A percentile compares a stretch with the other conserved stretches of the same genome.
phyloP scores from a whole-genome alignment of 345 rosid genomes.

The Diplotaxis tenuifolia region DNA sequence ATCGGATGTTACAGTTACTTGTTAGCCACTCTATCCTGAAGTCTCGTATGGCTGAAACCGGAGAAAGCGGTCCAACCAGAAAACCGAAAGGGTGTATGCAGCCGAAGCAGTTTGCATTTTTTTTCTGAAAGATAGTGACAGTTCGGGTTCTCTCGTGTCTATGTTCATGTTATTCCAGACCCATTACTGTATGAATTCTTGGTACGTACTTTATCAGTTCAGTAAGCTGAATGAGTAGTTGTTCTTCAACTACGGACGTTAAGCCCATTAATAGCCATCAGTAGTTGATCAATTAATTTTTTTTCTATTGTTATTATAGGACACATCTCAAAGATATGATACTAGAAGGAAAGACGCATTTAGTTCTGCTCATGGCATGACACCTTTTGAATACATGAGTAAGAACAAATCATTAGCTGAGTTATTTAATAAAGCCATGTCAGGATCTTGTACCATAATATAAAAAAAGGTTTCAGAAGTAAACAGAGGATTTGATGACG shows the following conservation, averaged over 20 bases:
- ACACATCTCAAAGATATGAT: background rate
- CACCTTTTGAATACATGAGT: background rate
- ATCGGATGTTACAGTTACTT: conserved; percentile 49
- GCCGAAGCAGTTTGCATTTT: conserved; percentile 2
- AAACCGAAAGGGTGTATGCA: conserved; percentile 15
- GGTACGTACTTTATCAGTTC: too few species aligned
- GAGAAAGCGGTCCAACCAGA: background rate
- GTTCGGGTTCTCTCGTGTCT: conserved; percentile 27
- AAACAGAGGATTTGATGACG: background rate
- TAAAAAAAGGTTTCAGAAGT: background rate
- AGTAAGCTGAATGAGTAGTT: too few species aligned
- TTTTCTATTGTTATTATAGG: background rate
- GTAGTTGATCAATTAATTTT: too few species aligned
- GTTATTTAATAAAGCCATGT: background rate
- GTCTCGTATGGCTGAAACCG: background rate
- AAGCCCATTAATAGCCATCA: too few species aligned
- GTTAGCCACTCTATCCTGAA: conserved; percentile 14
- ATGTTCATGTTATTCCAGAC: conserved; percentile 7
- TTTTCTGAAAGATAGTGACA: conserved; percentile 7
- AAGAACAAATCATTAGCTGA: background rate
- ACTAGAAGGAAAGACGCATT: background rate
- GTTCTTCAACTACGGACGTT: too few species aligned
- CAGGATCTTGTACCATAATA: background rate
- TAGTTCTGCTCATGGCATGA: background rate
- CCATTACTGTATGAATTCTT: conserved; percentile 24